phyloP scores from a whole-genome alignment of 1,139 yeast genomes.

The Williopsis jadinii region DNA sequence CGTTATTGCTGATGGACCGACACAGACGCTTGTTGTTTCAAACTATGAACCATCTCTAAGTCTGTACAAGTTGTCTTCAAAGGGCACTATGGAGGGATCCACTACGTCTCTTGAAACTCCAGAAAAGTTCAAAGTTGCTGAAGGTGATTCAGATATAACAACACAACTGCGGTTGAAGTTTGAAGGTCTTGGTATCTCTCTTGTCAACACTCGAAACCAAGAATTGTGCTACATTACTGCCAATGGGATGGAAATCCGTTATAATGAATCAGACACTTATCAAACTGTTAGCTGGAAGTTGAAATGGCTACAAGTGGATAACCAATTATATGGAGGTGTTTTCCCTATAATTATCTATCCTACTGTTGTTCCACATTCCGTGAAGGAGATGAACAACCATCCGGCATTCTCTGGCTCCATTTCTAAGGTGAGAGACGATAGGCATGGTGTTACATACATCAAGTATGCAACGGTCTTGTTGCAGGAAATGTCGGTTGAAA shows the following conservation, averaged over 20 bases:
- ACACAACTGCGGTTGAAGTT: conserved; percentile 57
- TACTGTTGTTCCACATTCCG: conserved; percentile 78
- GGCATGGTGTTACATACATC: conserved; percentile 84
- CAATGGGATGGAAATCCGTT: conserved; percentile 74
- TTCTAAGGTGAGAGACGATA: conserved; percentile 77
- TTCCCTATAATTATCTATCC: conserved; percentile 92
- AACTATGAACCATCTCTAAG: conserved; percentile 75
- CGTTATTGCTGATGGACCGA: conserved; percentile 95
- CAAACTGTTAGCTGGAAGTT: conserved; percentile 75
- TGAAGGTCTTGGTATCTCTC: conserved; percentile 86
- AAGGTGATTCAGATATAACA: conserved; percentile 61
- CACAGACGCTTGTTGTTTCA: conserved; percentile 79
- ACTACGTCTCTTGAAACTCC: conserved; percentile 29
- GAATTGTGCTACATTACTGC: conserved; percentile 80
- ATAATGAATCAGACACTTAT: conserved; percentile 77
- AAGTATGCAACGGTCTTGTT: conserved; percentile 85
- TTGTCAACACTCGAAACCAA: conserved; percentile 62
- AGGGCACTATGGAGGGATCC: conserved; percentile 12
- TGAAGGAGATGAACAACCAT: conserved; percentile 78
- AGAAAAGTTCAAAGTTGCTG: conserved; percentile 57
- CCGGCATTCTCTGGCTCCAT: conserved; percentile 86
- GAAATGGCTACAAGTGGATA: conserved; percentile 94
- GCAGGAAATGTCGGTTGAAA: conserved; percentile 87
- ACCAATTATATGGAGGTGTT: conserved; percentile 81
- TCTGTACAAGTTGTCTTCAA: conserved; percentile 46